Evolutionary conservation across 2,329 filamentous ascomycete species (phyloP).

Genomic region (Pseudocercospora fijiensis): DNA sequence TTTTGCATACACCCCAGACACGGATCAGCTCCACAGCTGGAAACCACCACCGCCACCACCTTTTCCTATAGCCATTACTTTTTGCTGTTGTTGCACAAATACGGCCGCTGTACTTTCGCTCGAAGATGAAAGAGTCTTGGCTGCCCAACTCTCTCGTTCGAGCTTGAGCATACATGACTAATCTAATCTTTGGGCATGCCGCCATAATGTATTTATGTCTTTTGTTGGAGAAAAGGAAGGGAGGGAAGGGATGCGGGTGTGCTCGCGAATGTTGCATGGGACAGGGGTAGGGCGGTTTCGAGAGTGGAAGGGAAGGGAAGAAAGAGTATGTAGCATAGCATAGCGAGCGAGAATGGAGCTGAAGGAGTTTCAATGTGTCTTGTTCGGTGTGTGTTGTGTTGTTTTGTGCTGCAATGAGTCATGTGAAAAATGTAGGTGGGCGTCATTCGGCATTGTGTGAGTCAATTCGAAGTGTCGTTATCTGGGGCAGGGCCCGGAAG

Average conservation of each 20-base stretch:
- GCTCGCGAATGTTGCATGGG: not conserved
- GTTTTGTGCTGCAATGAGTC: too few relatives aligned
- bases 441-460: not conserved
- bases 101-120: slow-evolving; percentile 3
- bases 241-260: not conserved
- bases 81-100: not conserved
- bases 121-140: not conserved
- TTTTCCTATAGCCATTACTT: slow-evolving; percentile 2
- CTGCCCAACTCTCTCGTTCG: not conserved
- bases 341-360: not conserved
- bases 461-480: slow-evolving; percentile 2
- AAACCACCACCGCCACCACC: not conserved
- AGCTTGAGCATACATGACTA: slow-evolving; percentile 1
- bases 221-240: not conserved
- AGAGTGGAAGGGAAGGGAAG: not conserved
- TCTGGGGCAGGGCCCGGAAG: not conserved
- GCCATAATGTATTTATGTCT: slow-evolving; percentile 11
- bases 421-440: too few relatives aligned
- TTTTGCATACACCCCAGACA: not conserved
- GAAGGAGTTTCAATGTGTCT: not conserved
- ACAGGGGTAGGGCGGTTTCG: not conserved
- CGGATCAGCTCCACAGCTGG: not conserved
- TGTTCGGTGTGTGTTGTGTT: not conserved
- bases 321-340: not conserved
- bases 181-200: slow-evolving; percentile 3